These are phyloP conservation scores for Lolium perenne DNA, from an alignment of 176 grass and related monocot genomes.

Conservation along the genomic window DNA sequence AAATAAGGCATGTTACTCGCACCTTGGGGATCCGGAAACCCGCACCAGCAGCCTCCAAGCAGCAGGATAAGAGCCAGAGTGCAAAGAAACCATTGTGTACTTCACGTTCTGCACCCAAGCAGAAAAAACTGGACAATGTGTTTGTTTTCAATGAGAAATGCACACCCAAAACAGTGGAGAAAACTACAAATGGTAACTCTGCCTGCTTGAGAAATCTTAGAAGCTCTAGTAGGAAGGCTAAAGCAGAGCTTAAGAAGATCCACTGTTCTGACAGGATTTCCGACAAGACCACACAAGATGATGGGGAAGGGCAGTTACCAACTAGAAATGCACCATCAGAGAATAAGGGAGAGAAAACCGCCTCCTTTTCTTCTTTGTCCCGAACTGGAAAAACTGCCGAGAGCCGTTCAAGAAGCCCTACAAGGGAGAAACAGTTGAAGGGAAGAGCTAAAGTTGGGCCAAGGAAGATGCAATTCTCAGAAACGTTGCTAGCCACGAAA, in stretches of 20 bases:
- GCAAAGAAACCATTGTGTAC: conserved; percentile 74
- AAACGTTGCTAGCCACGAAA: conserved; percentile 29
- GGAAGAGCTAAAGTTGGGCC: conserved; percentile 43
- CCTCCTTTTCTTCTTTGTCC: conserved; percentile 63
- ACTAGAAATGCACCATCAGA: conserved; percentile 44
- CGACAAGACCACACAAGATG: conserved; percentile 50
- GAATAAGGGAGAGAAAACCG: conserved; percentile 43
- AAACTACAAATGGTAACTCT: conserved; percentile 48
- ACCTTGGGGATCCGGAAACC: conserved; percentile 52
- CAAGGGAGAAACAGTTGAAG: conserved; percentile 40
- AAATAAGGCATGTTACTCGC: conserved; percentile 65
- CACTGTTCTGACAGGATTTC: conserved; percentile 58
- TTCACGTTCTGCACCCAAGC: conserved; percentile 56
- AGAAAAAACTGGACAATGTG: conserved; percentile 50
- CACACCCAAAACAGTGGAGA: conserved; percentile 45
- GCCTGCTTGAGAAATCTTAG: conserved; percentile 51
- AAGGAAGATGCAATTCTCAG: conserved; percentile 48
- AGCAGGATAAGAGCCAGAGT: conserved; percentile 45
- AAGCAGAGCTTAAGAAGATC: conserved; percentile 54
- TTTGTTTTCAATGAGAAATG: conserved; percentile 62
- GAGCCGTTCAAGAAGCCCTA: conserved; percentile 50
- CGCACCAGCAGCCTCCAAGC: conserved; percentile 44
- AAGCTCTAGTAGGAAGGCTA: conserved; percentile 56
- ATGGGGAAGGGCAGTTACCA: conserved; percentile 39
- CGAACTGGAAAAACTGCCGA: conserved; percentile 43